Percentiles rank a stretch among this genome's conserved stretches.
These are phyloP conservation scores for Oxytropis ochrocephala DNA, from an alignment of 306 rosid genomes.

Conservation along the genomic window DNA sequence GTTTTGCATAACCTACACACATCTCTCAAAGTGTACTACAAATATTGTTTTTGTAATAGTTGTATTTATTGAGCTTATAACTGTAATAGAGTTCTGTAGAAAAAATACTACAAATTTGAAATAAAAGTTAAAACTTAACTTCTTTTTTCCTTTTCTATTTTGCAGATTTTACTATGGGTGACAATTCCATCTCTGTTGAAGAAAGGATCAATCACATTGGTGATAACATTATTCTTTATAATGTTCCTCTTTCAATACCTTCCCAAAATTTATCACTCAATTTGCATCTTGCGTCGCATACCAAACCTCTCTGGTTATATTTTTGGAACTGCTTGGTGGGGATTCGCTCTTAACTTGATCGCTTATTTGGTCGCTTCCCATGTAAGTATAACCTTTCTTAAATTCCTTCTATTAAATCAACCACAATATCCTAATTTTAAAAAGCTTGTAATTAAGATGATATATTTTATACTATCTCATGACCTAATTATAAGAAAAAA, in stretches of 20 bases:
- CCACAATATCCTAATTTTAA: too few species aligned
- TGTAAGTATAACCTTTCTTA: constrained; percentile 38
- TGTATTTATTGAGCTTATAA: too few species aligned
- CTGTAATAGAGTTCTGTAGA: too few species aligned
- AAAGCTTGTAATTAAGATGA: too few species aligned
- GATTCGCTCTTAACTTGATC: constrained; percentile 85
- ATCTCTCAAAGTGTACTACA: too few species aligned
- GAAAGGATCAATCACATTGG: constrained; percentile 52
- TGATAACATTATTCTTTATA: constrained; percentile 70
- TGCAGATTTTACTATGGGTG: constrained; percentile 78
- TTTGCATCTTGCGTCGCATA: constrained; percentile 75
- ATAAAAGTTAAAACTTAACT: neutral
- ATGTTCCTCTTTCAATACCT: constrained; percentile 77
- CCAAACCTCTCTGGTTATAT: constrained; percentile 75
- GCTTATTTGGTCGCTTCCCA: constrained; percentile 95
- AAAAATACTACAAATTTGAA: neutral
- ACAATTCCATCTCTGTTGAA: constrained; percentile 57
- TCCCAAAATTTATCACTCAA: constrained; percentile 80
- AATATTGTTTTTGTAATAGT: too few species aligned
- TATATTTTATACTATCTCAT: too few species aligned
- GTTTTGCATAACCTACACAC: too few species aligned
- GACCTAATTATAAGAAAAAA: too few species aligned
- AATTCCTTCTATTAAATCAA: neutral
- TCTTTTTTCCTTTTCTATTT: neutral
- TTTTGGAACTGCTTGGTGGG: constrained; percentile 97